These are phyloP conservation scores for Ramularia endophylla DNA, from an alignment of 2,329 filamentous ascomycete species.

Conservation along the genomic window DNA sequence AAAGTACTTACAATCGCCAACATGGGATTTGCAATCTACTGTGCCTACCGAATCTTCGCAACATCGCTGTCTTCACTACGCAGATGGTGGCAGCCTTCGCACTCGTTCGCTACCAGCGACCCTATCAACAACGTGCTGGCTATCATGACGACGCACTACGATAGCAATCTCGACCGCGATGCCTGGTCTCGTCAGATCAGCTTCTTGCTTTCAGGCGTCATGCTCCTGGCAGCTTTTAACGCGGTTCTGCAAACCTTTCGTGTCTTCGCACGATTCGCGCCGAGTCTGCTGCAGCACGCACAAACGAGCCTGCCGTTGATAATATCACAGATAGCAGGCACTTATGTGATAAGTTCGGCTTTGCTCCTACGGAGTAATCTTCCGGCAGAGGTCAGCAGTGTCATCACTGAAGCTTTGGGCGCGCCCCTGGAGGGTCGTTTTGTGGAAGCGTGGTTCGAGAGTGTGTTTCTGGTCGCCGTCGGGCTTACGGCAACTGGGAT, in stretches of 20 bases:
- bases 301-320: constrained; percentile 74
- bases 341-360: constrained; percentile 77
- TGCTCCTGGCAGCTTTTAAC: constrained; percentile 74
- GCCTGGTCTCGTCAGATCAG: constrained; percentile 82
- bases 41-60: constrained; percentile 72
- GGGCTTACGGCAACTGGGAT: constrained; percentile 63
- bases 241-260: constrained; percentile 80
- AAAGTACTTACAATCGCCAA: constrained; percentile 57
- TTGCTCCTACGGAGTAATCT: constrained; percentile 72
- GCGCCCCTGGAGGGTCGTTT: constrained; percentile 68
- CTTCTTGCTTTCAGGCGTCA: constrained; percentile 75
- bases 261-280: constrained; percentile 70
- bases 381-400: constrained; percentile 68
- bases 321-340: constrained; percentile 73
- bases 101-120: constrained; percentile 63
- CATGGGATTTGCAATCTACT: constrained; percentile 72
- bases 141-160: constrained; percentile 74
- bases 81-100: constrained; percentile 42
- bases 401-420: constrained; percentile 70
- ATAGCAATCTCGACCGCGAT: constrained; percentile 72
- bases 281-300: constrained; percentile 63
- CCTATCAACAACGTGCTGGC: constrained; percentile 80
- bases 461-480: constrained; percentile 71
- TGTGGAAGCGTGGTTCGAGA: constrained; percentile 81
- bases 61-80: constrained; percentile 64